phyloP scores from a whole-genome alignment of 257 asterid genomes.

The Plantago elongata region DNA sequence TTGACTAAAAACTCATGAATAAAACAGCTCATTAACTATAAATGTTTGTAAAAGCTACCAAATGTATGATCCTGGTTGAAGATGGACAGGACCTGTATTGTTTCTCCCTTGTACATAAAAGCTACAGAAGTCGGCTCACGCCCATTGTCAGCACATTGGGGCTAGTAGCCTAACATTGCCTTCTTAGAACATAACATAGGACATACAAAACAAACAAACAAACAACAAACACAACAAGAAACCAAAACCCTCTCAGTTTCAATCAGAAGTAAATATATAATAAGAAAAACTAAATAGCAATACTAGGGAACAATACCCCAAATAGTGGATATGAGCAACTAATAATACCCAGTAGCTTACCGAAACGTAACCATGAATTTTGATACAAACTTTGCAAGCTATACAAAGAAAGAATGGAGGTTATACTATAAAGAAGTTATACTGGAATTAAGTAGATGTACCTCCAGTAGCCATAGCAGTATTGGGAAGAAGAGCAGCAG shows the following conservation, averaged over 20 bases:
- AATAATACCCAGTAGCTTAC: slow-evolving; percentile 79
- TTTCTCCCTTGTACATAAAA: slow-evolving; percentile 88
- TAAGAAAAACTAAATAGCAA: slow-evolving; percentile 37
- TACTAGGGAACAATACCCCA: slow-evolving; percentile 41
- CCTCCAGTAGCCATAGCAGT: slow-evolving; percentile 52
- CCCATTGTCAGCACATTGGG: slow-evolving; percentile 99
- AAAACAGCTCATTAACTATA: slow-evolving; percentile 23
- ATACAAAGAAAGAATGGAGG: slow-evolving; percentile 47
- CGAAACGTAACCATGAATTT: slow-evolving; percentile 72
- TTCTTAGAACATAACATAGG: slow-evolving; percentile 84
- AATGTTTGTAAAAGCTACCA: slow-evolving; percentile 49
- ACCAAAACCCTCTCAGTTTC: slow-evolving; percentile 95
- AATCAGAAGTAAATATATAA: slow-evolving; percentile 54
- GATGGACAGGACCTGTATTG: slow-evolving; percentile 96
- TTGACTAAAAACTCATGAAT: slow-evolving; percentile 13
- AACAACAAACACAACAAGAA: slow-evolving; percentile 97
- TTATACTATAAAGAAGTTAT: slow-evolving; percentile 22
- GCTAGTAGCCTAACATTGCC: slow-evolving; percentile 99
- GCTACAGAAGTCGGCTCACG: slow-evolving; percentile 99
- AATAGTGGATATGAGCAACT: slow-evolving; percentile 31
- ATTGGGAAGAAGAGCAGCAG: slow-evolving; percentile 63
- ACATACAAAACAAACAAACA: slow-evolving; percentile 97
- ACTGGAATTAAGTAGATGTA: slow-evolving; percentile 30
- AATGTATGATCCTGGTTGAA: slow-evolving; percentile 87
- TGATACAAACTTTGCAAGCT: slow-evolving; percentile 80